Conservation (phyloP, 805 yeast genomes). For the Teunomyces panamensis region DNA sequence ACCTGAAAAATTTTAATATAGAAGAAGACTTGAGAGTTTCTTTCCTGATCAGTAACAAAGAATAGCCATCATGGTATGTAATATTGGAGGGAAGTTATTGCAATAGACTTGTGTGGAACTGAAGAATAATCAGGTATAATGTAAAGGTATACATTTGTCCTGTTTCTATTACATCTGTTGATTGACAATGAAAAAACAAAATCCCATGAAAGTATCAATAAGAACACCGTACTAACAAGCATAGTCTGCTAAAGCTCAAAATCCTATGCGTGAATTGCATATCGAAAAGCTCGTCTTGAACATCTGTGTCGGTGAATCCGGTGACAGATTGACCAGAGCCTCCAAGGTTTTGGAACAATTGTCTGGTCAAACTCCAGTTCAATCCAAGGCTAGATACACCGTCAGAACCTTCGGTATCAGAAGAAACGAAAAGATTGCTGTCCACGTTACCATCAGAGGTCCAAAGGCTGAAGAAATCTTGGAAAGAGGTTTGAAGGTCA, state of each 20-base stretch:
- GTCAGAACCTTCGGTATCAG: slow-evolving; percentile 99
- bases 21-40: slow-evolving; percentile 6
- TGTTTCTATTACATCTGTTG: background rate
- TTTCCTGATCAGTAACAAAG: slow-evolving; percentile 9
- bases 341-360: slow-evolving; percentile 99
- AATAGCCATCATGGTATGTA: slow-evolving; percentile 22
- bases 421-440: slow-evolving; percentile 99
- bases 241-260: slow-evolving; percentile 54
- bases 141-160: background rate
- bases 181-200: too few species aligned
- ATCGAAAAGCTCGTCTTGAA: slow-evolving; percentile 99
- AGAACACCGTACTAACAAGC: slow-evolving; percentile 6
- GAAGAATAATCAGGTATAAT: too few species aligned
- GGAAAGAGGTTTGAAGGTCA: slow-evolving; percentile 99
- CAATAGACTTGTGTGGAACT: background rate
- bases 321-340: slow-evolving; percentile 99
- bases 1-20: slow-evolving; percentile 14
- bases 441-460: slow-evolving; percentile 99
- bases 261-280: slow-evolving; percentile 98
- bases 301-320: slow-evolving; percentile 99
- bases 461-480: slow-evolving; percentile 98
- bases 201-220: background rate
- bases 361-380: slow-evolving; percentile 99
- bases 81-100: background rate
- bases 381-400: slow-evolving; percentile 99